phyloP scores from a whole-genome alignment of 1,139 yeast species.

The Protomyces macrosporus region DNA sequence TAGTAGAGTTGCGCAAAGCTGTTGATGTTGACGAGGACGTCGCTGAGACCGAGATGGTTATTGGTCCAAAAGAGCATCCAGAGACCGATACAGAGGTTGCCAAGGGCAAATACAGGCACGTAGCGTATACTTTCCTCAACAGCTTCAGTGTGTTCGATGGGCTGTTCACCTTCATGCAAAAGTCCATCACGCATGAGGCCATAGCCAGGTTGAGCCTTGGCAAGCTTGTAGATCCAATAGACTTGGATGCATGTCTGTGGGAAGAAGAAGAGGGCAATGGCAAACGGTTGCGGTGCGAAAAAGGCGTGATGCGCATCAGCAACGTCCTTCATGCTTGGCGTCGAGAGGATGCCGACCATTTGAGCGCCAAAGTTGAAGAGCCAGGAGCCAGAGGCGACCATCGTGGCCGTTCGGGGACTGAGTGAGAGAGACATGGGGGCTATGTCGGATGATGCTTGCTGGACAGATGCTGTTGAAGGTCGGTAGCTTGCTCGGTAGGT shows the following conservation, averaged over 20 bases:
- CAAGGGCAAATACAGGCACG: constrained; percentile 15
- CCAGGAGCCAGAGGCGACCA: constrained; percentile 12
- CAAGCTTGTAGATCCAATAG: constrained; percentile 22
- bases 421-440: neutral
- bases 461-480: too few species aligned
- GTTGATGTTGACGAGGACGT: constrained; percentile 24
- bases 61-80: constrained; percentile 26
- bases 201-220: neutral
- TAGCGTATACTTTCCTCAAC: constrained; percentile 17
- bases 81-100: constrained; percentile 23
- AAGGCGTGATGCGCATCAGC: constrained; percentile 24
- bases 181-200: neutral
- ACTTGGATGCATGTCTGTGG: constrained; percentile 18
- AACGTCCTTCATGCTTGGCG: constrained; percentile 22
- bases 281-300: constrained; percentile 22
- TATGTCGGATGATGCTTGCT: too few species aligned
- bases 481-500: too few species aligned
- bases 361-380: constrained; percentile 19
- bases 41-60: constrained; percentile 16
- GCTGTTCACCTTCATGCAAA: neutral
- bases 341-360: constrained; percentile 17
- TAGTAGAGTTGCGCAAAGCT: constrained; percentile 20
- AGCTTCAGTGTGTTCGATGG: neutral
- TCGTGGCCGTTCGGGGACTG: constrained; percentile 11
- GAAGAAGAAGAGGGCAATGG: constrained; percentile 24